Percentiles rank a stretch among this genome's conserved stretches.
Evolutionary conservation across 1,139 yeast species (phyloP).

Genomic region (Kodamaea anthophila): DNA sequence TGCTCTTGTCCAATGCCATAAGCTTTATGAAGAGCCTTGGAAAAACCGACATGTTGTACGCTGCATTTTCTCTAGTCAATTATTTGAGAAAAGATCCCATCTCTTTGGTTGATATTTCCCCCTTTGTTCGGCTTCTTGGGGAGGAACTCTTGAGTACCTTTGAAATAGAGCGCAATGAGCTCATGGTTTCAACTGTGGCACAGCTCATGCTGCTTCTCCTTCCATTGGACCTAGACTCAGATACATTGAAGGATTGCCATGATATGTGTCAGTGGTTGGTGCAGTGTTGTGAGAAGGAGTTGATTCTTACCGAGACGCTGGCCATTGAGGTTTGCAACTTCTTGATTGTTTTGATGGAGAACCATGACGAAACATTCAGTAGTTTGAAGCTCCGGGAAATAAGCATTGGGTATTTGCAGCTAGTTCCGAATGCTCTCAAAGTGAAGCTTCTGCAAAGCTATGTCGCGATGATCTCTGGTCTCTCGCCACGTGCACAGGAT

Average conservation of each 20-base stretch:
- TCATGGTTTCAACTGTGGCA: slow-evolving; percentile 23
- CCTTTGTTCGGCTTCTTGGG: slow-evolving; percentile 22
- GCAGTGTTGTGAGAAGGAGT: slow-evolving; percentile 22
- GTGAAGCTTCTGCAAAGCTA: slow-evolving; percentile 10
- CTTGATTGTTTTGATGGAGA: slow-evolving; percentile 10
- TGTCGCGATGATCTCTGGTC: slow-evolving; percentile 4
- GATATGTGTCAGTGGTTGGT: slow-evolving; percentile 33
- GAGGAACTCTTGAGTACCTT: slow-evolving; percentile 23
- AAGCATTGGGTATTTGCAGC: slow-evolving; percentile 11
- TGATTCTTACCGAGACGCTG: slow-evolving; percentile 21
- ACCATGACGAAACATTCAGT: slow-evolving; percentile 10
- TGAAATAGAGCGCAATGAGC: slow-evolving; percentile 31
- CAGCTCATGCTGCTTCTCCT: slow-evolving; percentile 15
- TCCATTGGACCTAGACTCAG: slow-evolving; percentile 13
- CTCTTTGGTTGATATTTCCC: not conserved
- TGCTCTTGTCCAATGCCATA: slow-evolving; percentile 5
- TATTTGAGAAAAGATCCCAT: not conserved
- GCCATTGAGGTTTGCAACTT: slow-evolving; percentile 16
- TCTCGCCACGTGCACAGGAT: slow-evolving; percentile 15
- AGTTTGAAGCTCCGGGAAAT: slow-evolving; percentile 10
- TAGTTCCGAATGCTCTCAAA: slow-evolving; percentile 17
- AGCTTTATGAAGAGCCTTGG: slow-evolving; percentile 5
- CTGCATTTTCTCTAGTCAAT: not conserved
- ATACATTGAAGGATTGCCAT: slow-evolving; percentile 23
- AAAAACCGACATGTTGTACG: slow-evolving; percentile 5